phyloP scores from a whole-genome alignment of 2,329 filamentous ascomycete genomes.

The Acrocalymma vagum region DNA sequence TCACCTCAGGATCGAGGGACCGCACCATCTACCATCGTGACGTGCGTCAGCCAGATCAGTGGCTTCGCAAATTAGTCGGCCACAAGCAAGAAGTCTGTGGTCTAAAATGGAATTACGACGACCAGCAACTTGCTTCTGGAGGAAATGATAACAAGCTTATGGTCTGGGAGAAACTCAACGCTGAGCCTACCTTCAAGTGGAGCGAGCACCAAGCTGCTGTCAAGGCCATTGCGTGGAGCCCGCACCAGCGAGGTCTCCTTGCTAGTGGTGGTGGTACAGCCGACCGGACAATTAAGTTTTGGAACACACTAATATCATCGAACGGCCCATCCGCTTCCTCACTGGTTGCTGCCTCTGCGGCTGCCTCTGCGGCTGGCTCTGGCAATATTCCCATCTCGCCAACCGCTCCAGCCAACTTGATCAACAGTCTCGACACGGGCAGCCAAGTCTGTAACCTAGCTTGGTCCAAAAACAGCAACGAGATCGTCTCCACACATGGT shows the following conservation, averaged over 20 bases:
- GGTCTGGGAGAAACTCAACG: conserved; percentile 97
- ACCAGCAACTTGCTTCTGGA: conserved; percentile 91
- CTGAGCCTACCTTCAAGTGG: conserved; percentile 92
- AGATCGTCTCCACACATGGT: conserved; percentile 95
- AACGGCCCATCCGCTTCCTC: conserved; percentile 50
- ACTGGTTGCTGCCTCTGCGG: conserved; percentile 47
- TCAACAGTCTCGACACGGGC: conserved; percentile 91
- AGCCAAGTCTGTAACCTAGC: conserved; percentile 99
- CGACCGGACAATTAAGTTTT: conserved; percentile 96
- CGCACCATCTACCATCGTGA: conserved; percentile 95
- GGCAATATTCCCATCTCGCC: conserved; percentile 40
- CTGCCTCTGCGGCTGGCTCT: conserved; percentile 40
- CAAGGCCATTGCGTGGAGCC: conserved; percentile 97
- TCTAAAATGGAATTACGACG: conserved; percentile 95
- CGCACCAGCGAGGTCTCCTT: conserved; percentile 92
- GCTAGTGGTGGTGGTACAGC: conserved; percentile 96
- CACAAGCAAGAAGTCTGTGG: conserved; percentile 99
- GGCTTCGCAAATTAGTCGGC: conserved; percentile 83
- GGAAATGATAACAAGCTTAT: conserved; percentile 99
- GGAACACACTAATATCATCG: conserved; percentile 88
- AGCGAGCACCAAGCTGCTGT: conserved; percentile 95
- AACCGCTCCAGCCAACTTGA: conserved; percentile 52
- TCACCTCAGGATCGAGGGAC: conserved; percentile 94
- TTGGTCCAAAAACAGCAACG: conserved; percentile 97
- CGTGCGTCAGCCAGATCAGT: conserved; percentile 91